phyloP scores from a whole-genome alignment of 768 basidiomycete genomes.

The Tubosaeta sp. region DNA sequence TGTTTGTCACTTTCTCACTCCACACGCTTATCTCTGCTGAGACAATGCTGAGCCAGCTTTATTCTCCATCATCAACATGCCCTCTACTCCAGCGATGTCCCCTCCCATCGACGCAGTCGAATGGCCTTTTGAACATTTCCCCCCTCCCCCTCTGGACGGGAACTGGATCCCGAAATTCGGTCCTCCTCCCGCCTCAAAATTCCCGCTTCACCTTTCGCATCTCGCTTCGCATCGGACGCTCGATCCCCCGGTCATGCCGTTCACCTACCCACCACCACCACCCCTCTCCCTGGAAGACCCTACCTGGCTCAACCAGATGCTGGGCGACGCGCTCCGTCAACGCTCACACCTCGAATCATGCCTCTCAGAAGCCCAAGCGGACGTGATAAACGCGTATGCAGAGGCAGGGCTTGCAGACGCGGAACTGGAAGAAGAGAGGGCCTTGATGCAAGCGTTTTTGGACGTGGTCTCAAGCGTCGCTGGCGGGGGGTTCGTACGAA shows the following conservation, averaged over 20 bases:
- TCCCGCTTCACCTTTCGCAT: conserved; percentile 2
- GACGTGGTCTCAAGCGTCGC: conserved; percentile 22
- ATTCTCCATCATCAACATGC: neutral
- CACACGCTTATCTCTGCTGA: neutral
- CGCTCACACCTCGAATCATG: conserved; percentile 17
- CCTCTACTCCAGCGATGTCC: neutral
- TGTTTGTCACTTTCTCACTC: conserved; percentile 4
- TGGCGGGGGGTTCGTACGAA: conserved; percentile 25
- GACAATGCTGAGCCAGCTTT: too few relatives aligned
- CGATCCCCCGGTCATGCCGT: conserved; percentile 25
- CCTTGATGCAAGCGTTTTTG: conserved; percentile 23
- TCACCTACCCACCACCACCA: conserved; percentile 25
- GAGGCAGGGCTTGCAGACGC: conserved; percentile 26
- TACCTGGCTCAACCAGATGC: conserved; percentile 25
- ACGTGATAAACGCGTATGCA: conserved; percentile 20
- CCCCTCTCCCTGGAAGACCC: conserved; percentile 26
- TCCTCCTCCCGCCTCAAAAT: conserved; percentile 17
- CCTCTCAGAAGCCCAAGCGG: conserved; percentile 13
- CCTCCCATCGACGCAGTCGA: conserved; percentile 1
- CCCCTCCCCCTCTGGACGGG: conserved; percentile 24
- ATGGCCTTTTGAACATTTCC: conserved; percentile 29
- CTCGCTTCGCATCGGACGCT: conserved; percentile 9
- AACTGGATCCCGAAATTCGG: conserved; percentile 23
- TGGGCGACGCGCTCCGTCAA: conserved; percentile 24
- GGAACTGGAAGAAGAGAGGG: conserved; percentile 23